These are phyloP conservation scores for Podaxis sp. DNA, from an alignment of 768 basidiomycete species.

Conservation along the genomic window DNA sequence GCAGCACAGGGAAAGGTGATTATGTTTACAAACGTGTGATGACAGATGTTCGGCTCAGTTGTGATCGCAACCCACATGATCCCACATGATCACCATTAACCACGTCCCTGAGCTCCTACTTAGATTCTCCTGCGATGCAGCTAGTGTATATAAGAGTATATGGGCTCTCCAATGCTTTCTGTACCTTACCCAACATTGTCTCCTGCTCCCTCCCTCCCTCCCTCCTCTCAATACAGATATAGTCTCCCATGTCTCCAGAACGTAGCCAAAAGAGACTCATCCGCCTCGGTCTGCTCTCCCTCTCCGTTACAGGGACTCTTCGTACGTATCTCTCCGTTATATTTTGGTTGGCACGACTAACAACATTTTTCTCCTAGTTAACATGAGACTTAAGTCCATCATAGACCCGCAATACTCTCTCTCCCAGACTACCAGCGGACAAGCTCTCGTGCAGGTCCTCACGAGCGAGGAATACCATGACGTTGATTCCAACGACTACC, in stretches of 20 bases:
- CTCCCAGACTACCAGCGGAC: constrained; percentile 8
- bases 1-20: neutral
- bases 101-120: constrained; percentile 1
- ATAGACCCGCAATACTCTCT: constrained; percentile 9
- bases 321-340: neutral
- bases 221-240: neutral
- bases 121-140: neutral
- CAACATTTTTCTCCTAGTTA: neutral
- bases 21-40: constrained; percentile 3
- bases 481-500: constrained; percentile 2
- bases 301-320: constrained; percentile 11
- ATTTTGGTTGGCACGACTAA: neutral
- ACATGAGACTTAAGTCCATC: constrained; percentile 12
- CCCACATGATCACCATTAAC: neutral
- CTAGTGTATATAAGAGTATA: constrained; percentile 1
- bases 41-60: neutral
- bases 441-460: constrained; percentile 6
- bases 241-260: neutral
- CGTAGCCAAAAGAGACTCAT: constrained; percentile 12
- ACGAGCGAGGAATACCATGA: constrained; percentile 11
- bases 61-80: constrained; percentile 6
- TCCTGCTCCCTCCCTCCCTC: neutral
- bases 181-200: neutral
- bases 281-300: constrained; percentile 10
- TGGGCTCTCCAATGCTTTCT: neutral